Evolutionary conservation across 2,329 filamentous ascomycete genomes (phyloP), one percentile per base, ranked within the genome.

Genomic region (Catunica adiposa): DNA sequence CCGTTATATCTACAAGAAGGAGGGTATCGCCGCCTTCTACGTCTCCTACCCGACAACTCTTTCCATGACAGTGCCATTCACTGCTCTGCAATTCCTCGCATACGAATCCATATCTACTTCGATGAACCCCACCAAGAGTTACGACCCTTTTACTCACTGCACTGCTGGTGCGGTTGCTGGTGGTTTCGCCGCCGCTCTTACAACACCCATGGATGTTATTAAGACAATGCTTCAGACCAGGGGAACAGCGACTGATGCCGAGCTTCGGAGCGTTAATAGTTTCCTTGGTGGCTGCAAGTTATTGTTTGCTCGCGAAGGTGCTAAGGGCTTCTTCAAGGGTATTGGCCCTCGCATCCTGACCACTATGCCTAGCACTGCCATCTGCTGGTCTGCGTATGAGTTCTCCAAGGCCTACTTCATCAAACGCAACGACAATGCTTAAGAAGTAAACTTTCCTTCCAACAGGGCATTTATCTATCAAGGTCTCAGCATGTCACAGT

Each of bases 331-430:
- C 70, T 89, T 96, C 72, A 89, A 94, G 66, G 92, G 92, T 46
- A 79, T 96, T 66, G 83, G 86, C 63, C 92, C 92, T 50, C 78
- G 92, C 64, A 84, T 98, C 51, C 82, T 98, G 60, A 96, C 89
- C 9, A 95, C 92, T 1, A 97, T 97, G 85, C 92, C 92, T 20
- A 96, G 89, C 71, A 98, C 92, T 34, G 92, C 92, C n/a, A 98
- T 98, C 65, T 98, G 92, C 76, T 98, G 92, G 92, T 92, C 80
- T 40, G 79, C 79, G 29, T 83, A 83, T 62, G 80, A 83, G 64
- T 80, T 80, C 60, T 83, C 78, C 62, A 83, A 83, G 68, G 75
- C 78, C 29, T 81, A 80, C 65, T 80, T 80, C 59, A 80, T 81
- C 61, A 72, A 70, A 60, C 70, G 72, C 59, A 79, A 79, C 59